Conservation (phyloP, 371 early-diverging fungal species). For the Smittium culicis region DNA sequence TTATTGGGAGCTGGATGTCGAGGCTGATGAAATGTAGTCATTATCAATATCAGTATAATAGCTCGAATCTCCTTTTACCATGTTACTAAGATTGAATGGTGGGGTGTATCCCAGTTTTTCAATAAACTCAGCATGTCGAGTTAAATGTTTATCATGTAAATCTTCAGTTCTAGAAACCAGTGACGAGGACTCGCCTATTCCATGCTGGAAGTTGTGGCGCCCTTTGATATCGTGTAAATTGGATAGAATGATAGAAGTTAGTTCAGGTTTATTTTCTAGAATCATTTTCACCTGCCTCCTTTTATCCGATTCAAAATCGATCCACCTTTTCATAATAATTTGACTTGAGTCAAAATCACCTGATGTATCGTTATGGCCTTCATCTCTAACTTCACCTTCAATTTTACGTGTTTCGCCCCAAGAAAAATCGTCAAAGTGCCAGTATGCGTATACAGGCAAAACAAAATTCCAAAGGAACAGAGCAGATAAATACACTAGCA, state of each 20-base stretch:
- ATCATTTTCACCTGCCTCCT: constrained; percentile 28
- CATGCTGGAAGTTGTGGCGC: neutral
- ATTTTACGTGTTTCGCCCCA: constrained; percentile 95
- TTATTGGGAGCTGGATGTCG: too few relatives aligned
- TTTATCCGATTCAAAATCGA: constrained; percentile 65
- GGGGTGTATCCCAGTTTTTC: neutral
- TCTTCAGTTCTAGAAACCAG: neutral
- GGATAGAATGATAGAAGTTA: neutral
- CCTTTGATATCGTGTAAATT: neutral
- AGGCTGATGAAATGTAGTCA: too few relatives aligned
- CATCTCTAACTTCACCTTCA: constrained; percentile 61
- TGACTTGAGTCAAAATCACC: constrained; percentile 59
- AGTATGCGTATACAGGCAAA: constrained; percentile 71
- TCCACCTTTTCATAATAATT: constrained; percentile 71
- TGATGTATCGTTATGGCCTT: constrained; percentile 53
- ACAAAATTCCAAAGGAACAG: constrained; percentile 67
- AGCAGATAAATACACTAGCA: constrained; percentile 77
- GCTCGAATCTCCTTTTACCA: too few relatives aligned
- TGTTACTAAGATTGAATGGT: too few relatives aligned
- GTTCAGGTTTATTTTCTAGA: constrained; percentile 21
- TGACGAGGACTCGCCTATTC: neutral
- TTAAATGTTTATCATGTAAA: neutral
- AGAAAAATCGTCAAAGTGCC: constrained; percentile 94
- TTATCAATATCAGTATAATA: too few relatives aligned
- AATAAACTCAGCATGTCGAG: neutral